Base-by-base conservation (phyloP, 1,284 basidiomycete species). In the Trametes polyzona region DNA sequence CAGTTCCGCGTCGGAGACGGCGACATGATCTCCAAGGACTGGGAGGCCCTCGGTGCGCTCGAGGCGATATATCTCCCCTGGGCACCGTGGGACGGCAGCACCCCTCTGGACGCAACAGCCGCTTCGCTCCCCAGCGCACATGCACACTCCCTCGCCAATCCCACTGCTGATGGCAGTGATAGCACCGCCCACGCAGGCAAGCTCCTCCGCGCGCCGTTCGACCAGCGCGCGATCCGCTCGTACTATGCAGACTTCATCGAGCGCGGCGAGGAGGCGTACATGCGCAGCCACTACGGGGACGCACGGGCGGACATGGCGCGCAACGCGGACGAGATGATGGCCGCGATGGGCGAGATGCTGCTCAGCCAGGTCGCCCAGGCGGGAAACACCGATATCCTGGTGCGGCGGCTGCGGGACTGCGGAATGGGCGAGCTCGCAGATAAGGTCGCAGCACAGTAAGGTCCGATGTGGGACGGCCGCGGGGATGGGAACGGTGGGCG, bases 1-100 rank as follows among this genome's bases (percentile, higher is more conserved):
- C 58, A 60, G 17, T 60, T 60, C 54, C 54, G 58, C 47, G 47
- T 60, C 9, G 58, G 58, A 4, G 43, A 60, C 42, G 58, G 54
- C 36, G 37, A 49, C 19, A 33, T 23, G 7, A 39, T 56, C 37
- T 32, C 50, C 21, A 49, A 53, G 21, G 58, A 60, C 30, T 60
- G 54, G 58, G 46, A 60, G 32, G 53, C 53, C 10, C 30, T 59
- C 41, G 16, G 26, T 36, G 21, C 19, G 23, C 40, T 55, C 46
- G 43, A 51, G 26, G 33, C 57, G 5, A n/a, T 59, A 39, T 26
- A 16, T 32, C 35, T 60, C 48, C 50, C 58, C 12, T 59, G 47
- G 40, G 39, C 46, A n/a, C 4, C 44, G 32, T 55, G 52, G 58
- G 53, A 55, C 46, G 49, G 49, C 19, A 36, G 49, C 46, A 9